These are phyloP conservation scores for Ceratocystis huliohia DNA, from an alignment of 2,329 filamentous ascomycete genomes.

Conservation along the genomic window DNA sequence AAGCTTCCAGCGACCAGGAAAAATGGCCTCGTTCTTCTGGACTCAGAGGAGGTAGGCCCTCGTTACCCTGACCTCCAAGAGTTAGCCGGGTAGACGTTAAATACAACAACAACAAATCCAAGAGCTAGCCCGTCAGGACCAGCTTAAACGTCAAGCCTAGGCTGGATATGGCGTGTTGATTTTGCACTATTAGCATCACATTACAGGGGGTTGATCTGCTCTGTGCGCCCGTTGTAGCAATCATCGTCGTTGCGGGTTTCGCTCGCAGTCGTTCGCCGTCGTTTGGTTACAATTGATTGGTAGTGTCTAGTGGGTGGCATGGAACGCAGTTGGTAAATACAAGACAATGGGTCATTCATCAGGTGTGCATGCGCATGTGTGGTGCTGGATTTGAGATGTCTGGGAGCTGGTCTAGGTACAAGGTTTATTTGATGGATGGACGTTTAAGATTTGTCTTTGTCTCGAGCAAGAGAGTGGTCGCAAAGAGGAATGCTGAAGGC, in stretches of 20 bases:
- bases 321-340: background rate
- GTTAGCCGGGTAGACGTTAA: too few species aligned
- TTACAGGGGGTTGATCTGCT: conserved; percentile 5
- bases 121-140: background rate
- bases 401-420: background rate
- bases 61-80: background rate
- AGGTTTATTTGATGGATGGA: background rate
- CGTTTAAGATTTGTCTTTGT: background rate
- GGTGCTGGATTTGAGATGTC: too few species aligned
- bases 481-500: too few species aligned
- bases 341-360: too few species aligned
- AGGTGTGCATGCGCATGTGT: too few species aligned
- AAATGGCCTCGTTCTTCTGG: background rate
- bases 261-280: background rate
- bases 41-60: background rate
- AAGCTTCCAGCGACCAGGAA: background rate
- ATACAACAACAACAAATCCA: background rate
- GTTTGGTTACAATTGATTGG: background rate
- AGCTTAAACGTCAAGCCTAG: conserved; percentile 1
- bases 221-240: conserved; percentile 6
- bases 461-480: background rate
- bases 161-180: conserved; percentile 4
- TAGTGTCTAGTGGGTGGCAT: background rate
- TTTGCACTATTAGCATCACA: conserved; percentile 4
- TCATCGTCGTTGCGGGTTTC: background rate